A percentile compares a stretch with the other conserved stretches of the same genome.
phyloP scores from a whole-genome alignment of 768 basidiomycete genomes.

The Lanmaoa pseudosensibilis region DNA sequence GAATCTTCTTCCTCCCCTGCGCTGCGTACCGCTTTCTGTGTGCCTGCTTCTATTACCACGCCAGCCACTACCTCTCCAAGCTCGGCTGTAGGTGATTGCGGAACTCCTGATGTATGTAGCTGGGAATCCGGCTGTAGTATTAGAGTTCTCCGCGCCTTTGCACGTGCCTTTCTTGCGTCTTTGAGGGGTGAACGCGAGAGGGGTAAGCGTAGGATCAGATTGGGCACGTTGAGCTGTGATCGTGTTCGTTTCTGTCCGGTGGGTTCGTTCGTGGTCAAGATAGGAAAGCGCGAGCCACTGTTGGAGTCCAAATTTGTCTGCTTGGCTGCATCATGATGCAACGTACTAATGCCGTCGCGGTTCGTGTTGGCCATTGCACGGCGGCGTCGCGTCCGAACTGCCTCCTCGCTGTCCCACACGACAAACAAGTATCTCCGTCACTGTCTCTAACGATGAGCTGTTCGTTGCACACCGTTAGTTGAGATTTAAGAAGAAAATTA shows the following conservation, averaged over 20 bases:
- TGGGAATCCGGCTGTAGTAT: slow-evolving; percentile 3
- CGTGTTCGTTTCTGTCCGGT: slow-evolving; percentile 38
- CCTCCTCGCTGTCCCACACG: neutral
- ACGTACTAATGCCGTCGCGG: slow-evolving; percentile 10
- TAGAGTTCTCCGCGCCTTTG: slow-evolving; percentile 25
- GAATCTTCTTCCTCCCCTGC: neutral
- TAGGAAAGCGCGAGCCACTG: neutral
- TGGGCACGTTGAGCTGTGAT: slow-evolving; percentile 51
- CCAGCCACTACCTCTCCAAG: neutral
- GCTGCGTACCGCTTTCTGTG: neutral
- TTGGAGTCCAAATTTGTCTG: slow-evolving; percentile 1
- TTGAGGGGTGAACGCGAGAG: slow-evolving; percentile 52
- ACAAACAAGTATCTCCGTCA: neutral
- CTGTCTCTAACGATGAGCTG: neutral
- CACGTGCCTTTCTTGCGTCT: slow-evolving; percentile 41
- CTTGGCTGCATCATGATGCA: neutral
- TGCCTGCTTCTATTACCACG: neutral
- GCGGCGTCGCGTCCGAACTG: slow-evolving; percentile 1
- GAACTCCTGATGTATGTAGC: neutral
- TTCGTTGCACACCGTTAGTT: neutral
- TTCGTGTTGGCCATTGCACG: slow-evolving; percentile 19
- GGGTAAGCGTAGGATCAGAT: slow-evolving; percentile 46
- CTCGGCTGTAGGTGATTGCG: neutral
- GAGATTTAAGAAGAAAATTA: neutral
- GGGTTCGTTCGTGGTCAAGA: neutral